Base-by-base conservation (phyloP, 176 grass and related monocot genomes). In the Ananas comosus region DNA sequence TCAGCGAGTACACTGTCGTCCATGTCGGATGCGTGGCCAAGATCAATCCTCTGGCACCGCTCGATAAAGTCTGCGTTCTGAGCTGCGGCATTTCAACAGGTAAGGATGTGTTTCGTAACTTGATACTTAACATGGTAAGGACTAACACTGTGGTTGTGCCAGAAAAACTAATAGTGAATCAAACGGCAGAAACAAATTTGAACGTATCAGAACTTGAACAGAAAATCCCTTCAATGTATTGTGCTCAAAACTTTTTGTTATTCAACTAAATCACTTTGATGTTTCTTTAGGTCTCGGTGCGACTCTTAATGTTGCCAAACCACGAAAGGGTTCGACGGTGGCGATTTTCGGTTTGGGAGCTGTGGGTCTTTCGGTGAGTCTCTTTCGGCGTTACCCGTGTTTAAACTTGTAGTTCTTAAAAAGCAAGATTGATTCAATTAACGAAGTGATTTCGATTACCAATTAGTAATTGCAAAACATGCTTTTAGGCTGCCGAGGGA, bases 1-100 rank as follows among this genome's bases (percentile, higher is more conserved):
- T 96, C 65, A 96, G 88, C 22, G 85, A 96, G 85, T 96, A 86
- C 85, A 96, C 91, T 0, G 91, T 96, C 25, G 78, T 91, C 67
- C 91, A 96, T 74, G 82, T 87, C 0, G 91, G 88, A 0, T 96
- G 91, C 19, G 69, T 96, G 0, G 91, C 88, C 0, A 96, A 96
- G 77, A 86, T 91, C 56, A 96, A 96, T 80, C 82, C 85, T 0
- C 29, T 77, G 74, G 88, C 88, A 0, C 88, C 91, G 10, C 87
- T 96, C 0, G 91, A 96, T 70, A 96, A 96, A 79, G 91, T 96
- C 1, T 96, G 91, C 23, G 28, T 96, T 11, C 85, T 96, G 2
- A 96, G 91, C 59, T 91, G 82, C 47, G 91, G 91, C 14, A 78
- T 96, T 77, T 96, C 81, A 9, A 96, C 91, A 0, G 87, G 91